These are phyloP conservation scores for Arabidopsis suecica DNA, from an alignment of 345 rosid species.

Conservation along the genomic window DNA sequence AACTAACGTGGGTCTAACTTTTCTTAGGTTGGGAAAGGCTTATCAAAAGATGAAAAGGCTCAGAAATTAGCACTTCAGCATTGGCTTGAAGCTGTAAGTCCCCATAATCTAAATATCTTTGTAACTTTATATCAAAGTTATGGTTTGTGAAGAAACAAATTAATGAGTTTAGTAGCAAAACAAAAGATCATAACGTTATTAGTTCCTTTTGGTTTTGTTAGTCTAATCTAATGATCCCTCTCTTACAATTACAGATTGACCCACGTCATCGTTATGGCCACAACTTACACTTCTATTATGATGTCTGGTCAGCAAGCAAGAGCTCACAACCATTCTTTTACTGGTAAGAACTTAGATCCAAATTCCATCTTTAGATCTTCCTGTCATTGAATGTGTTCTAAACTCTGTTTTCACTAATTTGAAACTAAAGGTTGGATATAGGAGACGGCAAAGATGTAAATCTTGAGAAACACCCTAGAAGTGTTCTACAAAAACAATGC, in stretches of 20 bases:
- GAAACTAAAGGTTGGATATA: conserved; percentile 70
- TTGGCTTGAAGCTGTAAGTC: conserved; percentile 88
- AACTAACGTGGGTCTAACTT: conserved; percentile 12
- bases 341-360: conserved; percentile 48
- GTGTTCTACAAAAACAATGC: conserved; percentile 60
- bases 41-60: conserved; percentile 75
- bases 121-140: not conserved
- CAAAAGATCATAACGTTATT: conserved; percentile 7
- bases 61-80: conserved; percentile 76
- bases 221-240: not conserved
- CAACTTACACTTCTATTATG: conserved; percentile 83
- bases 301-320: conserved; percentile 66
- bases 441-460: conserved; percentile 79
- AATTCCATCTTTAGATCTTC: conserved; percentile 2
- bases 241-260: conserved; percentile 62
- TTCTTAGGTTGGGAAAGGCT: conserved; percentile 70
- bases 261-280: conserved; percentile 95
- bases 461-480: conserved; percentile 54
- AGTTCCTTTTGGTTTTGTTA: not conserved
- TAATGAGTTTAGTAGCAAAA: not conserved
- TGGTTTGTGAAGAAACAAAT: conserved; percentile 9
- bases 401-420: conserved; percentile 33
- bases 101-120: conserved; percentile 10
- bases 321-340: conserved; percentile 77
- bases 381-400: not conserved